phyloP scores from a whole-genome alignment of 1,284 basidiomycete species.

The Cutaneotrichosporon sp. region DNA sequence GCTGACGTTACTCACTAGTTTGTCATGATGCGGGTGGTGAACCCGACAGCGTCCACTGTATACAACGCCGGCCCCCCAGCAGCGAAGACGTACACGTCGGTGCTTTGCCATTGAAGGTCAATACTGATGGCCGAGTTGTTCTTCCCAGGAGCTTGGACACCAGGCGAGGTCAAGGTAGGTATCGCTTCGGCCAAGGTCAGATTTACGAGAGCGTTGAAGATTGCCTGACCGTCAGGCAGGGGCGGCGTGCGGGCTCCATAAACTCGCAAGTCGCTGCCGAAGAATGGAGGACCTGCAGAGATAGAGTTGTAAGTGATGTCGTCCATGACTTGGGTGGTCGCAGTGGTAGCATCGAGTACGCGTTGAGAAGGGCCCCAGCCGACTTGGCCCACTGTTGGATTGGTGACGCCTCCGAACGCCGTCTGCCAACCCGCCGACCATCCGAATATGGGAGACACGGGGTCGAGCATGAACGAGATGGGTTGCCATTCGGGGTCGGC shows the following conservation, averaged over 20 bases:
- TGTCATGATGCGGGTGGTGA: background rate
- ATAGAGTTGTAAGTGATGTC: background rate
- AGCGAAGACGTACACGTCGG: background rate
- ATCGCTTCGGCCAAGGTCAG: background rate
- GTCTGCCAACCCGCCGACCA: background rate
- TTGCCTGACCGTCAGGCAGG: background rate
- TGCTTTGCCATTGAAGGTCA: background rate
- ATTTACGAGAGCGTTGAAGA: background rate
- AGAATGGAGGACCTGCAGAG: background rate
- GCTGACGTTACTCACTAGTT: background rate
- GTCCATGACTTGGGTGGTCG: background rate
- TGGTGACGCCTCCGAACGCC: background rate
- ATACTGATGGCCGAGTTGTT: background rate
- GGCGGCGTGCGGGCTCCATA: background rate
- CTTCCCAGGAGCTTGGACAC: background rate
- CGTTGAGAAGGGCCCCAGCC: slow-evolving; percentile 4
- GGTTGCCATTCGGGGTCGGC: background rate
- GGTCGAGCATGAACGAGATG: slow-evolving; percentile 1
- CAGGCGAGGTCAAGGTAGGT: no score
- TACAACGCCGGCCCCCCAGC: background rate
- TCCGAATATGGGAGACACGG: background rate
- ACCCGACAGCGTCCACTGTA: background rate
- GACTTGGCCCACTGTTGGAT: background rate
- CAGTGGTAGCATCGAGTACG: background rate
- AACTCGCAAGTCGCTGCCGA: background rate